Evolutionary conservation across 2,329 filamentous ascomycete species (phyloP), one percentile per base, ranked within the genome.

Genomic region (Neocatenulostroma microsporum): DNA sequence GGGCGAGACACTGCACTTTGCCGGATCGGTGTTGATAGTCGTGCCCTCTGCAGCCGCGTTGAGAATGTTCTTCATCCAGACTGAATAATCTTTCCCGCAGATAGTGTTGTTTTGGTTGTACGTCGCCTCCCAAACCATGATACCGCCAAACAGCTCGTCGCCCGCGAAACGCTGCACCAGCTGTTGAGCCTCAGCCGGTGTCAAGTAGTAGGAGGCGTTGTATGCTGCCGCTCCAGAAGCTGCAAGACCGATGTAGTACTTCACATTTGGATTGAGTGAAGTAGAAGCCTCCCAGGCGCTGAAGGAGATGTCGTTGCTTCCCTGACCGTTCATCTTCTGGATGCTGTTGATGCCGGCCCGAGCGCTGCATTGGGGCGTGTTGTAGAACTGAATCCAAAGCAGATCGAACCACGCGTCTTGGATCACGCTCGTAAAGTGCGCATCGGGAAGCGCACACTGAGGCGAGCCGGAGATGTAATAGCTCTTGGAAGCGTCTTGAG

Each of bases 101-200:
- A 66, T 60, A 11, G 55, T 37, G 48, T 74, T 74, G 35, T 58
- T 57, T 10, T 62, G 54, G n/a, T 66, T 65, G 9, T 62, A 61
- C 1, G 68, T 72, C 4, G 72, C 69, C 35, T 76, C 73, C 70
- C 71, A 78, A 4, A 78, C 53, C 73, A 77, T 78, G 26, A 76
- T 61, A 57, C 75, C 75, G 26, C 72, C 74, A 45, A 78, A 78
- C 2, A 55, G 57, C 15, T 58, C 38, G 15, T 59, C 51, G 12
- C 50, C 51, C 42, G 62, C 62, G 43, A 66, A 69, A 27, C 56
- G 48, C n/a, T 56, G 46, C 17, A 76, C 55, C 35, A 77, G 45
- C 2, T 50, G 48, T 35, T 65, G 54, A 2, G 66, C 70, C 40
- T 75, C 63, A 1, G 47, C 39, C 0, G 68, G 68, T 2, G 51